phyloP scores from a whole-genome alignment of 169 alveolate genomes.

The Amoebophrya sp. region DNA sequence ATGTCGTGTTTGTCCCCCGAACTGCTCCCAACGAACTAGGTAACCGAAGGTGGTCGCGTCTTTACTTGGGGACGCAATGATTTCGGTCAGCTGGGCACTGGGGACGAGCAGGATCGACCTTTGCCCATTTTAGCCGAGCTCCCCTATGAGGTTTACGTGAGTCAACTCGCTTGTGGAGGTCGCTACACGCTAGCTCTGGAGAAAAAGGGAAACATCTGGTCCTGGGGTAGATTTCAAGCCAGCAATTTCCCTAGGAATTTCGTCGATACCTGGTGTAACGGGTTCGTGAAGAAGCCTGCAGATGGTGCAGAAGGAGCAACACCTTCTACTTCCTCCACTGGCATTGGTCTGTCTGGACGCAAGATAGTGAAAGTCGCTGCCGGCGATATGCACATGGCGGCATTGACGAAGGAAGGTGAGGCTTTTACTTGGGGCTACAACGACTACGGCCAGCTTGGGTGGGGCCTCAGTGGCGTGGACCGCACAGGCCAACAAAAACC shows the following conservation, averaged over 20 bases:
- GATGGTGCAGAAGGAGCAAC: neutral
- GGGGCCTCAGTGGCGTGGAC: conserved; percentile 30
- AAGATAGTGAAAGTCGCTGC: conserved; percentile 14
- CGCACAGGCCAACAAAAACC: conserved; percentile 28
- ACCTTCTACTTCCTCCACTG: too few relatives aligned
- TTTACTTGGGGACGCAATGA: conserved; percentile 36
- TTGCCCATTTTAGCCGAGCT: conserved; percentile 37
- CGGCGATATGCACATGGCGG: conserved; percentile 42
- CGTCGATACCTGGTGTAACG: conserved; percentile 32
- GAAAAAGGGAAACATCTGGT: conserved; percentile 20
- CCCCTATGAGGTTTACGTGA: conserved; percentile 21
- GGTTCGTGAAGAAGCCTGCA: neutral
- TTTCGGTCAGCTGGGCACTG: conserved; percentile 50
- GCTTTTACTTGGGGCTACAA: conserved; percentile 58
- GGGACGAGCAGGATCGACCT: conserved; percentile 36
- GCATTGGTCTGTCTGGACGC: neutral
- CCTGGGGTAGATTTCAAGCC: conserved; percentile 36
- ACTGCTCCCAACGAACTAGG: too few relatives aligned
- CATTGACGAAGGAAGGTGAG: conserved; percentile 48
- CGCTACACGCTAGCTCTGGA: conserved; percentile 3
- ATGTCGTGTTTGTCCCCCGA: too few relatives aligned
- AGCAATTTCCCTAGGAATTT: conserved; percentile 24
- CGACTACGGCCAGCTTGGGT: conserved; percentile 52
- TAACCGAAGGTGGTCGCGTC: conserved; percentile 23
- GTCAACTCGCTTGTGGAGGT: conserved; percentile 18